phyloP scores from a whole-genome alignment of 23 red algal genomes.

The Chondrus crispus region DNA sequence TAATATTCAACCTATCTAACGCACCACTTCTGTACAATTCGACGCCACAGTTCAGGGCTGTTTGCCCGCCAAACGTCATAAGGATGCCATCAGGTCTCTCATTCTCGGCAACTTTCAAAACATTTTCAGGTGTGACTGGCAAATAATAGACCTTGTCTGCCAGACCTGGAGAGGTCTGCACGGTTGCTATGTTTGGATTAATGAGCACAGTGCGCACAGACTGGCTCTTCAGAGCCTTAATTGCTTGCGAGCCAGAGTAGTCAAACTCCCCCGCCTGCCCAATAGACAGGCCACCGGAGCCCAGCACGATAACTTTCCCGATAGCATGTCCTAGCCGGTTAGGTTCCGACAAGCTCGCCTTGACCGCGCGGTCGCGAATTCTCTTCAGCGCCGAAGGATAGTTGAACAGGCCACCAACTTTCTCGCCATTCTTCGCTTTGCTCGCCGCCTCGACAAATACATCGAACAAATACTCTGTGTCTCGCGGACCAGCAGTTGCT shows the following conservation, averaged over 20 bases:
- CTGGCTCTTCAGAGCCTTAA: constrained; percentile 90
- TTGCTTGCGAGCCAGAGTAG: constrained; percentile 93
- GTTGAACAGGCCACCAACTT: constrained; percentile 28
- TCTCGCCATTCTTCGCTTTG: not conserved
- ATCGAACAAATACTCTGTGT: constrained; percentile 97
- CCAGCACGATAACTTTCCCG: constrained; percentile 85
- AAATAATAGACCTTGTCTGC: constrained; percentile 99
- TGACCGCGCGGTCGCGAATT: constrained; percentile 5
- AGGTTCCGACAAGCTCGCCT: not conserved
- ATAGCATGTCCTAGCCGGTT: constrained; percentile 1
- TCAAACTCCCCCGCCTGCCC: constrained; percentile 99
- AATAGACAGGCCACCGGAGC: constrained; percentile 92
- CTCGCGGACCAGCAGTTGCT: constrained; percentile 86
- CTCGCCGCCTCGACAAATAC: constrained; percentile 57
- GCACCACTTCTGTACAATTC: constrained; percentile 73
- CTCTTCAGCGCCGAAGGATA: not conserved
- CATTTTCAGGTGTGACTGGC: constrained; percentile 88
- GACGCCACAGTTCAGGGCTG: constrained; percentile 95
- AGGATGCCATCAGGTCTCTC: constrained; percentile 93
- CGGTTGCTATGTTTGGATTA: constrained; percentile 99
- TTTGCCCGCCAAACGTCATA: constrained; percentile 94
- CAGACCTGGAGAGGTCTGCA: constrained; percentile 91
- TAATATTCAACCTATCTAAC: constrained; percentile 65
- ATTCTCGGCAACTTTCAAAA: constrained; percentile 89
- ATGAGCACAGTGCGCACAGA: constrained; percentile 86